A percentile compares a stretch with the other conserved stretches of the same genome.
Conservation (phyloP, 257 asterid species). For the Verbena officinalis region DNA sequence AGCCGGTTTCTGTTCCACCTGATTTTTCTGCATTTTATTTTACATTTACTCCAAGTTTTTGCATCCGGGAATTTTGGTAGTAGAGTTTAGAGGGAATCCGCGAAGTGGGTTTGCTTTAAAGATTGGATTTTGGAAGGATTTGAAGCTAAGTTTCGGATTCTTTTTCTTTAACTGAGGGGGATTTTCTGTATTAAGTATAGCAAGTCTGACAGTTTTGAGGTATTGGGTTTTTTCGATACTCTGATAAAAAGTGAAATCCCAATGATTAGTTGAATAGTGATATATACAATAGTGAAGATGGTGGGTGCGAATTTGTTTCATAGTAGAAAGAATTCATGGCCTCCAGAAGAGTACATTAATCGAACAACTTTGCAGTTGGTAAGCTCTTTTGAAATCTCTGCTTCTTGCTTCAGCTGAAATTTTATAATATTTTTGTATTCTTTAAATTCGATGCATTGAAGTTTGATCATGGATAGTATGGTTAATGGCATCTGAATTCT, state of each 20-base stretch:
- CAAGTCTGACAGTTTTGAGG: constrained; percentile 27
- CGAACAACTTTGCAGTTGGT: constrained; percentile 92
- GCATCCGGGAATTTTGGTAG: constrained; percentile 6
- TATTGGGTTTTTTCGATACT: constrained; percentile 22
- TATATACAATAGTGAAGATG: constrained; percentile 50
- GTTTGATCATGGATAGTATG: background rate
- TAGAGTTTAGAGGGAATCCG: constrained; percentile 4
- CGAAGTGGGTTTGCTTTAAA: constrained; percentile 38
- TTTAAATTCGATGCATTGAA: constrained; percentile 7
- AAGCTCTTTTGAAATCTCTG: constrained; percentile 31
- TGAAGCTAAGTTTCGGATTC: constrained; percentile 37
- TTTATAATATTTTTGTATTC: constrained; percentile 3
- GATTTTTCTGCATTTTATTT: background rate
- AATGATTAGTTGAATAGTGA: constrained; percentile 28
- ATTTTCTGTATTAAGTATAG: background rate
- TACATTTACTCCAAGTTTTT: constrained; percentile 25
- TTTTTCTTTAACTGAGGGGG: background rate
- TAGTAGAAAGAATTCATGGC: constrained; percentile 91
- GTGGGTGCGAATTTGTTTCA: constrained; percentile 88
- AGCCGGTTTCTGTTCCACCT: constrained; percentile 3
- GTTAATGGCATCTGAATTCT: constrained; percentile 14
- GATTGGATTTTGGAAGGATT: constrained; percentile 45
- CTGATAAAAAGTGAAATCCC: constrained; percentile 32
- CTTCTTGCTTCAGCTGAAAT: constrained; percentile 2
- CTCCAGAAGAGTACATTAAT: constrained; percentile 84